A percentile compares a stretch with the other conserved stretches of the same genome.
phyloP scores from a whole-genome alignment of 2,329 filamentous ascomycete species.

The Pseudocercospora macadamiae region DNA sequence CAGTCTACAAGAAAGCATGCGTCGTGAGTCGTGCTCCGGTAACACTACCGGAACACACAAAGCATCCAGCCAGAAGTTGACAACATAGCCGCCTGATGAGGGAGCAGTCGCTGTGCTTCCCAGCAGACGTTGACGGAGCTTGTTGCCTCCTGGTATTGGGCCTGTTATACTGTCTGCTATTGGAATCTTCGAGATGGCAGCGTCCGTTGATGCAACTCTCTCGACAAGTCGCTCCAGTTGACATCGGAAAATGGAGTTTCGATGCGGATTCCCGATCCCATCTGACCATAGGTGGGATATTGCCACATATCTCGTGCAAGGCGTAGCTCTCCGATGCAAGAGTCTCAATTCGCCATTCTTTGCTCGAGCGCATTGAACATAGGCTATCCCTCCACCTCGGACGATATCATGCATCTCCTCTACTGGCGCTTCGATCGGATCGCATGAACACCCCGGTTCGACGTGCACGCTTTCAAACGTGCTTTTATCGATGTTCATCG shows the following conservation, averaged over 20 bases:
- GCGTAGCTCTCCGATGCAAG: neutral
- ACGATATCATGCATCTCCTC: constrained; percentile 1
- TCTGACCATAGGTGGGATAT: neutral
- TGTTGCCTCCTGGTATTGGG: neutral
- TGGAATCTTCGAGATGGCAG: neutral
- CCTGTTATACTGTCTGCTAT: neutral
- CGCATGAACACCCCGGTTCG: neutral
- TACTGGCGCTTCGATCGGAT: neutral
- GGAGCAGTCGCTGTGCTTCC: neutral
- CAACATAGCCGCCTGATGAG: neutral
- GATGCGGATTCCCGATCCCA: neutral
- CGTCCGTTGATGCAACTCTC: neutral
- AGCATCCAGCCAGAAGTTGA: neutral
- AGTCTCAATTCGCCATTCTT: neutral
- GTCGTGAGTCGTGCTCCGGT: neutral
- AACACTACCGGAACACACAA: neutral
- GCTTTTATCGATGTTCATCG: neutral
- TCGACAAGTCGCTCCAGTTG: neutral
- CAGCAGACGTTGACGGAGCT: neutral
- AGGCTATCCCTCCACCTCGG: neutral
- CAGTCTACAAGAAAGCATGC: neutral
- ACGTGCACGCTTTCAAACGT: neutral
- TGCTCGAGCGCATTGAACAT: neutral
- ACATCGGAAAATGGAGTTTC: neutral
- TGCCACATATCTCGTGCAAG: constrained; percentile 1